Conservation (phyloP, 2,329 filamentous ascomycete species). For the Trichothecium roseum region DNA sequence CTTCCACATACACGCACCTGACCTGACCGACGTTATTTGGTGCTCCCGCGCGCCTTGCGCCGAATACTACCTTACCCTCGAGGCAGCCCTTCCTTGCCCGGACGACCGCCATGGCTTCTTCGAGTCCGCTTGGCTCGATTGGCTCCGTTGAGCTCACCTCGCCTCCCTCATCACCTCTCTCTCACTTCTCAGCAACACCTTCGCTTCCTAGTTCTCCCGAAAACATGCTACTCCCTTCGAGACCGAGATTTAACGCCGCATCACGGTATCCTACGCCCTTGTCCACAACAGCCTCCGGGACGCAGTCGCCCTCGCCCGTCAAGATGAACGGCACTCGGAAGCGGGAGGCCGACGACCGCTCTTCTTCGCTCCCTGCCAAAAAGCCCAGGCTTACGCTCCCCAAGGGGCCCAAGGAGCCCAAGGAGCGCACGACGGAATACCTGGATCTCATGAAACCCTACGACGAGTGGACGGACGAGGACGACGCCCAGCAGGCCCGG, state of each 20-base stretch:
- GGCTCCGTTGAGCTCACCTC: constrained; percentile 12
- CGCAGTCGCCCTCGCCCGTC: constrained; percentile 42
- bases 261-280: constrained; percentile 42
- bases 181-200: constrained; percentile 41
- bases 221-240: neutral
- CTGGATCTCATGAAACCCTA: constrained; percentile 57
- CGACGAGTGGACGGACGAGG: constrained; percentile 33
- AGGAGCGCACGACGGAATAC: constrained; percentile 67
- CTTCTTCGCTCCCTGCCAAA: constrained; percentile 53
- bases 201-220: constrained; percentile 36
- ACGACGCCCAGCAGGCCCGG: constrained; percentile 50
- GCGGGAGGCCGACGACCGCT: constrained; percentile 37
- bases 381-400: constrained; percentile 55
- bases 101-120: neutral
- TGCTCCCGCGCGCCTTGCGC: neutral
- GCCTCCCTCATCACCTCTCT: constrained; percentile 42
- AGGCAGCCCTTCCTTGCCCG: too few relatives aligned
- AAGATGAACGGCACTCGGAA: constrained; percentile 30
- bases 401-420: constrained; percentile 24
- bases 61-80: neutral
- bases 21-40: too few relatives aligned
- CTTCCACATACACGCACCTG: too few relatives aligned
- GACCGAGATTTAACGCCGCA: constrained; percentile 23
- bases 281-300: constrained; percentile 35
- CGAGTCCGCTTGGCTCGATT: constrained; percentile 1